These are phyloP conservation scores for Pleomassaria siparia DNA, from an alignment of 2,329 filamentous ascomycete species.

Conservation along the genomic window DNA sequence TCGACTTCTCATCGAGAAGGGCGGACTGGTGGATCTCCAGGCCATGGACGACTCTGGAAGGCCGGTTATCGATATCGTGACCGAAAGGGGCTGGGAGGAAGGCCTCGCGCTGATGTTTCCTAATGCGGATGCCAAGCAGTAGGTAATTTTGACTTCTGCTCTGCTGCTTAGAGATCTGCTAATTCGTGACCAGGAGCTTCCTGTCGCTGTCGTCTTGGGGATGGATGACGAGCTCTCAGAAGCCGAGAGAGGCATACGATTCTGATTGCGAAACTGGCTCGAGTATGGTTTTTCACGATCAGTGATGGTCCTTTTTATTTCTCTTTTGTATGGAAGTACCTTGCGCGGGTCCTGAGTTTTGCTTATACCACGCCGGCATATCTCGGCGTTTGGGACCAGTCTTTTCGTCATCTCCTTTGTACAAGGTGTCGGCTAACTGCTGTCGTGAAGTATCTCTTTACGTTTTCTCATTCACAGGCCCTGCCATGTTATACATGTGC, in stretches of 20 bases:
- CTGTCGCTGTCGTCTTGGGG: background rate
- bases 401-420: too few species aligned
- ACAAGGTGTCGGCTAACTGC: too few species aligned
- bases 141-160: conserved; percentile 6
- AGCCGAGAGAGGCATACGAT: background rate
- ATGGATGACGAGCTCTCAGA: background rate
- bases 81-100: conserved; percentile 40
- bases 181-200: background rate
- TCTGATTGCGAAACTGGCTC: background rate
- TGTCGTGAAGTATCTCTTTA: too few species aligned
- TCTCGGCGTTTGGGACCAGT: too few species aligned
- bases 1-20: conserved; percentile 38
- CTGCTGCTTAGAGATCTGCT: background rate
- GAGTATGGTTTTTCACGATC: background rate
- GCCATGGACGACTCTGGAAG: conserved; percentile 30
- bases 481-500: too few species aligned
- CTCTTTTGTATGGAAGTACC: too few species aligned
- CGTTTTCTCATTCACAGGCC: too few species aligned
- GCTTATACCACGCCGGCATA: too few species aligned
- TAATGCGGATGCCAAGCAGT: conserved; percentile 13
- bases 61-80: conserved; percentile 37
- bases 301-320: background rate
- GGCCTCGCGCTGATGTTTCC: conserved; percentile 37
- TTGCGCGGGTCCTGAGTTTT: too few species aligned
- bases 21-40: conserved; percentile 35